Percentiles rank a stretch among this genome's conserved stretches.
These are phyloP conservation scores for Leishmania turanica DNA, from an alignment of 208 protist genomes.

Conservation along the genomic window DNA sequence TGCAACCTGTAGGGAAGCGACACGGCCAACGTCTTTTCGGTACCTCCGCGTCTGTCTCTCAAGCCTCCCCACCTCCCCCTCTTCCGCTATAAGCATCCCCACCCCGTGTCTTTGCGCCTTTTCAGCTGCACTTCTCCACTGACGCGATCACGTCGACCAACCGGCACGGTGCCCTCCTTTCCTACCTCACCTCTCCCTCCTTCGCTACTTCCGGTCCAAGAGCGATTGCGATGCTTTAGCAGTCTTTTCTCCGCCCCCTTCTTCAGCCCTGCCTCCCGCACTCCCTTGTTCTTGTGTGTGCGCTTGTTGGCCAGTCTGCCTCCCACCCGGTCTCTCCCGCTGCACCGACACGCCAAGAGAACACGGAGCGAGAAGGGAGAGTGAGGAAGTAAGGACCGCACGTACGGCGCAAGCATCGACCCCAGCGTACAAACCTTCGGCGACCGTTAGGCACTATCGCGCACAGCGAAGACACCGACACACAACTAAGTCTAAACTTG, in stretches of 20 bases:
- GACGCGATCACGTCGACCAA: background rate
- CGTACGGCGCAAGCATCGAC: background rate
- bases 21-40: background rate
- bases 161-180: background rate
- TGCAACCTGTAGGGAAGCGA: background rate
- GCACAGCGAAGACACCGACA: background rate
- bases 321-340: background rate
- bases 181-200: background rate
- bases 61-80: background rate
- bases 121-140: background rate
- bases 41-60: background rate
- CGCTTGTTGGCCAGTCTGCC: background rate
- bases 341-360: background rate
- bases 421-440: background rate
- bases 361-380: background rate
- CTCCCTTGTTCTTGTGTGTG: background rate
- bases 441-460: background rate
- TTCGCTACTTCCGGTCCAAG: background rate
- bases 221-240: background rate
- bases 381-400: background rate
- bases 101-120: background rate
- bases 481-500: background rate
- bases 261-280: background rate
- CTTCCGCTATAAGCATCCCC: background rate
- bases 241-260: background rate